Base-by-base conservation (phyloP, 192 early-diverging fungal species). In the Spizellomyces sp. region DNA sequence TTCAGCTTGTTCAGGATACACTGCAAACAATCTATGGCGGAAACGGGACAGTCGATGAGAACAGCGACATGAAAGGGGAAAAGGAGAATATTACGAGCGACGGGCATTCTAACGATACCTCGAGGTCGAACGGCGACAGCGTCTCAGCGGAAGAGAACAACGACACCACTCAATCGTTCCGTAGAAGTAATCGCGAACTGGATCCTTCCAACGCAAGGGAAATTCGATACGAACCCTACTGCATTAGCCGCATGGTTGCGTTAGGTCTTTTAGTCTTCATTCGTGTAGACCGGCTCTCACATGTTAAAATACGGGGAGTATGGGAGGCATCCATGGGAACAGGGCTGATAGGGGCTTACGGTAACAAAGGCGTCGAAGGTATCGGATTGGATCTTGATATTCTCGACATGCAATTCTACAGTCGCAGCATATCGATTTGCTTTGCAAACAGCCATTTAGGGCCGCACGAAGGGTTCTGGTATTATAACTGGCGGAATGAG, bases 301-400 rank as follows among this genome's bases (percentile, higher is more conserved):
- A 58, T 17, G 12, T 70, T 19, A 61, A 62, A 15, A 41, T 77
- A 14, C 14, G 27, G 5, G 67, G 44, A 17, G 22, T 76, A 6
- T 68, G 67, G 48, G 67, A 67, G 6, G 79, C 75, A n/a, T n/a
- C 19, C 5, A 62, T 78, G 9, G 79, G 79, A 5, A 75, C 76
- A 2, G 79, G 79, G 2, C 43, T 80, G 27, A 42, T 66, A 50
- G 79, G 79, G 36, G 27, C 72, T 15, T 80, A 80, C 70, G 79
- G 70, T 19, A 80, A 80, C 72, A 80, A 80, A 54, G 79, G 79
- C 21, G 74, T 70, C 46, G 63, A 74, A 1, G 70, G 59, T 21
- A 50, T 69, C 6, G 70, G 60, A 4, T 57, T 80, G 4, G 79
- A 80, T 54, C 42, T 75, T 44, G 59, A 65, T 15, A 36, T 78